Conservation (phyloP, 2,329 filamentous ascomycete genomes). For the Hypomyces perniciosus region DNA sequence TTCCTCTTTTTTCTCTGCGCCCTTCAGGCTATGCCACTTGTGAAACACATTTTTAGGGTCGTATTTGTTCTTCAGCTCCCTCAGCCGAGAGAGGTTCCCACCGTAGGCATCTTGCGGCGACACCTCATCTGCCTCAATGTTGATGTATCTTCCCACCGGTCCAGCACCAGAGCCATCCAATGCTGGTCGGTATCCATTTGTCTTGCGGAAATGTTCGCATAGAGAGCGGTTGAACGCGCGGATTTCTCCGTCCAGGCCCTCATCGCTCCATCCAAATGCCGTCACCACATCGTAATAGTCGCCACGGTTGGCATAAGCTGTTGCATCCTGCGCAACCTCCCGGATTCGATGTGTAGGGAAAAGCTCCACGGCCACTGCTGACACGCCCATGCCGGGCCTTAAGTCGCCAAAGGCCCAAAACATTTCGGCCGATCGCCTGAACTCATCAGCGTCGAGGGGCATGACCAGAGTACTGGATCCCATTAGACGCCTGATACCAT, state of each 20-base stretch:
- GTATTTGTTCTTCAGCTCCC: slow-evolving; percentile 28
- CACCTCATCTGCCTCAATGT: background rate
- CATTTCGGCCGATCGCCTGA: slow-evolving; percentile 21
- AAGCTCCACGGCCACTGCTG: slow-evolving; percentile 33
- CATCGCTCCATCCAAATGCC: slow-evolving; percentile 18
- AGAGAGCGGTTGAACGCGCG: background rate
- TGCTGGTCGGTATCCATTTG: background rate
- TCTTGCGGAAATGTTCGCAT: background rate
- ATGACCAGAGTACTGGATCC: slow-evolving; percentile 37
- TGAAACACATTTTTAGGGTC: slow-evolving; percentile 30
- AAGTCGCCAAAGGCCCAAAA: slow-evolving; percentile 24
- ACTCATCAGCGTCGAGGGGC: slow-evolving; percentile 28
- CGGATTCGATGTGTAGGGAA: slow-evolving; percentile 26
- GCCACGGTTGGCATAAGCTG: slow-evolving; percentile 14
- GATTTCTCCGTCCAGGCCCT: slow-evolving; percentile 2
- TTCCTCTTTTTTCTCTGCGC: slow-evolving; percentile 4
- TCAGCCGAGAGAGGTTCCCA: slow-evolving; percentile 22
- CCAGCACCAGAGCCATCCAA: background rate
- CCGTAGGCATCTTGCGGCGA: slow-evolving; percentile 22
- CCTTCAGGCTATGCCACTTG: slow-evolving; percentile 21
- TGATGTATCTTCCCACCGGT: background rate
- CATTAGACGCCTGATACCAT: slow-evolving; percentile 29
- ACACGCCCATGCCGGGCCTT: slow-evolving; percentile 17
- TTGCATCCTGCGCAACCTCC: slow-evolving; percentile 29
- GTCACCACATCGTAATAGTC: slow-evolving; percentile 24